Base-by-base conservation (phyloP, 108 stramenopile species). In the Halocafeteria seosinensis region DNA sequence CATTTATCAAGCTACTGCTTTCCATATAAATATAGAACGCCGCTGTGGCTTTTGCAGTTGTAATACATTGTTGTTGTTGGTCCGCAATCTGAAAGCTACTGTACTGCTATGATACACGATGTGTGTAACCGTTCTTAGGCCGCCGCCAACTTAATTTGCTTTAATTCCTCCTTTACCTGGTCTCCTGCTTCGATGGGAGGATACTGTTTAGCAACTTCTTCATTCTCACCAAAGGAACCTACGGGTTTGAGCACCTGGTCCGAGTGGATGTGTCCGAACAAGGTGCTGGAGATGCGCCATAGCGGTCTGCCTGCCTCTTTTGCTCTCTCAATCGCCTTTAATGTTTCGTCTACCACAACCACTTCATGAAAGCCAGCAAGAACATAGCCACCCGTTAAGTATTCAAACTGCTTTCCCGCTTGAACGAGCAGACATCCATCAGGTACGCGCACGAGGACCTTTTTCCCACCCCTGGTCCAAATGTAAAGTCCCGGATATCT, bases 331-430 rank as follows among this genome's bases (percentile, higher is more conserved):
- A 78, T 73, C 8, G 70, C 62, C 28, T 70, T 50, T 27, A 65
- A 13, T 25, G 77, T 78, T 31, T 58, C 59, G n/a, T 62, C 30
- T 6, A 38, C 30, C 32, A 78, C 76, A n/a, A 68, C 70, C 33
- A 77, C 76, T 68, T 80, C 79, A 50, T 80, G 79, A 62, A 78
- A 80, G n/a, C 79, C 79, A 6, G 77, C 78, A 50, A 67, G 23
- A 11, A 80, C 69, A 53, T 78, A 66, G 1, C 79, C 79, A 0
- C 72, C 79, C 6, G 79, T 80, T 34, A 76, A 32, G 37, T 73
- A 33, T 55, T 80, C 77, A 21, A 65, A 9, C 72, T 80, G 79
- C 37, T 71, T 76, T 25, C 79, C 79, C 12, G 79, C 79, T 66
- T 80, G 79, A 37, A 80, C 74, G 26, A 80, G 50, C 17, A 80